phyloP scores from a whole-genome alignment of 768 basidiomycete genomes.

The Nidula microcarpa region DNA sequence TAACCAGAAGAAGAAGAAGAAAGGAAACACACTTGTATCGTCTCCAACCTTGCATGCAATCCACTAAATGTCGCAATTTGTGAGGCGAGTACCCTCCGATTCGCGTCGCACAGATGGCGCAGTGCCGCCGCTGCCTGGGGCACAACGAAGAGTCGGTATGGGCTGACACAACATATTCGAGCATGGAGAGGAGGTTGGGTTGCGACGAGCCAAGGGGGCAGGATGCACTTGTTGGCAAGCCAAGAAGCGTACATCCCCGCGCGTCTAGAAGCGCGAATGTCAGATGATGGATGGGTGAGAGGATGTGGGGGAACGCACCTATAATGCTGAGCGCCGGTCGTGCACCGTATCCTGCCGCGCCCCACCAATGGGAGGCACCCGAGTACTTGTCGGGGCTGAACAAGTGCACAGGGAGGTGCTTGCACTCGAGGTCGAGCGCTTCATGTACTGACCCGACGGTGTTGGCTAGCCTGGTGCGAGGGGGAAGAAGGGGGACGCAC shows the following conservation, averaged over 20 bases:
- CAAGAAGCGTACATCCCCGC: slow-evolving; percentile 75
- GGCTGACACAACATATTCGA: slow-evolving; percentile 69
- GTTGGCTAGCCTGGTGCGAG: not conserved
- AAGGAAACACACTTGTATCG: slow-evolving; percentile 63
- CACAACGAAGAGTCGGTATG: slow-evolving; percentile 62
- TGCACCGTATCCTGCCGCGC: slow-evolving; percentile 64
- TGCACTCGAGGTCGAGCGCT: slow-evolving; percentile 59
- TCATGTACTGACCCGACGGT: slow-evolving; percentile 79
- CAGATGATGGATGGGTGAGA: not conserved
- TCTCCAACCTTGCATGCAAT: slow-evolving; percentile 71
- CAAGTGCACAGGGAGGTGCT: slow-evolving; percentile 53
- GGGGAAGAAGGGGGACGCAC: slow-evolving; percentile 30
- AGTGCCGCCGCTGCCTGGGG: slow-evolving; percentile 76
- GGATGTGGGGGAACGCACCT: slow-evolving; percentile 39
- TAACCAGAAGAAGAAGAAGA: not conserved
- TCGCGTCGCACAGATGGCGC: slow-evolving; percentile 86
- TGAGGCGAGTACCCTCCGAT: slow-evolving; percentile 75
- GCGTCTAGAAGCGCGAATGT: not conserved
- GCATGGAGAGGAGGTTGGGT: slow-evolving; percentile 54
- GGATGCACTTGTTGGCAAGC: slow-evolving; percentile 54
- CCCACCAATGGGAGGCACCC: slow-evolving; percentile 65
- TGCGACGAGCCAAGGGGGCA: slow-evolving; percentile 15
- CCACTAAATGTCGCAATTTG: slow-evolving; percentile 85
- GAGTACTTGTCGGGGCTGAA: slow-evolving; percentile 69
- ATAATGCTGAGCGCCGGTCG: slow-evolving; percentile 61